Conservation (phyloP, 164 flowering plant genomes). For the Akebia trifoliata region DNA sequence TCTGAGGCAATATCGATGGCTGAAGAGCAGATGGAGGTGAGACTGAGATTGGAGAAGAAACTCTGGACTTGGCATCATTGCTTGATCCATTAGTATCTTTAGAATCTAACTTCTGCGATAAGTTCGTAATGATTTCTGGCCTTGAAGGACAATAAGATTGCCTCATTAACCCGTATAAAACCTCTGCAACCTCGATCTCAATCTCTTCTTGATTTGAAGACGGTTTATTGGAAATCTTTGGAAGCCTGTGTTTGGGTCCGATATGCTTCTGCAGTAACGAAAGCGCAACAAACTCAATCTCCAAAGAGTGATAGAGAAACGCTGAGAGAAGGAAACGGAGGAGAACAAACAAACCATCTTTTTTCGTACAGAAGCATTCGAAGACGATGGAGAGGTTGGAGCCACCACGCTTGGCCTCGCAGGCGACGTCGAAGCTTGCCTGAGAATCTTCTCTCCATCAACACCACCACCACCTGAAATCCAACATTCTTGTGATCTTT, state of each 20-base stretch:
- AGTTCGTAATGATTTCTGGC: slow-evolving; percentile 33
- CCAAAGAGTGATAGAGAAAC: background rate
- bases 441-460: slow-evolving; percentile 46
- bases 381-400: slow-evolving; percentile 61
- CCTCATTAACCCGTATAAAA: slow-evolving; percentile 76
- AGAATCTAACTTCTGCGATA: slow-evolving; percentile 30
- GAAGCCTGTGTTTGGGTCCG: slow-evolving; percentile 56
- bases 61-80: slow-evolving; percentile 54
- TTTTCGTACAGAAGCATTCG: slow-evolving; percentile 51
- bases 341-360: slow-evolving; percentile 47
- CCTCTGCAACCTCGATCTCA: slow-evolving; percentile 96
- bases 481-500: slow-evolving; percentile 84
- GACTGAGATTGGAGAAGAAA: slow-evolving; percentile 62
- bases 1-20: slow-evolving; percentile 28
- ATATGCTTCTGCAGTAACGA: slow-evolving; percentile 51
- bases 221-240: slow-evolving; percentile 48
- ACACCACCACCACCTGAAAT: slow-evolving; percentile 29
- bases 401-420: slow-evolving; percentile 40
- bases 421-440: slow-evolving; percentile 79
- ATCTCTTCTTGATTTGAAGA: slow-evolving; percentile 73
- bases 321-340: background rate
- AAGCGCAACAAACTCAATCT: background rate
- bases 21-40: slow-evolving; percentile 31
- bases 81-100: slow-evolving; percentile 40
- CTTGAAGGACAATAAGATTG: slow-evolving; percentile 63